Percentiles rank a stretch among this genome's conserved stretches.
Conservation (phyloP, 495 filamentous ascomycete genomes). For the Aspergillus ostianus region DNA sequence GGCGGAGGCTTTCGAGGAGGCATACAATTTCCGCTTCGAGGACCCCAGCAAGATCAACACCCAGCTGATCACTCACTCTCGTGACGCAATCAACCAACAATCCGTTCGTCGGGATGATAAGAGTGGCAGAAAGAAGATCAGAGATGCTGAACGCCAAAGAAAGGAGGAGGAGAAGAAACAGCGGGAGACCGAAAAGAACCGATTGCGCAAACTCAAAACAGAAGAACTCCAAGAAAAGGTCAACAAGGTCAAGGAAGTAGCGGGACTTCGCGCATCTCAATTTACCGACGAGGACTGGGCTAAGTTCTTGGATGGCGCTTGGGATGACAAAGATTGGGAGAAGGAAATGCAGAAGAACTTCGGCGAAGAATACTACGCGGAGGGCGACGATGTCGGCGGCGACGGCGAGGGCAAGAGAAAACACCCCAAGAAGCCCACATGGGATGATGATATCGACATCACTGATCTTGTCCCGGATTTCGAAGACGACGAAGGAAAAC, state of each 20-base stretch:
- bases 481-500: conserved; percentile 55
- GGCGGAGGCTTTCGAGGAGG: conserved; percentile 84
- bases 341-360: conserved; percentile 83
- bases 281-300: conserved; percentile 74
- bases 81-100: conserved; percentile 74
- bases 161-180: conserved; percentile 76
- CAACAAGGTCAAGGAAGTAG: conserved; percentile 78
- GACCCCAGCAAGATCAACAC: conserved; percentile 83
- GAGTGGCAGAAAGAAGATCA: conserved; percentile 68
- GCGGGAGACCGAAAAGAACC: conserved; percentile 75
- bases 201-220: conserved; percentile 80
- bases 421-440: conserved; percentile 84
- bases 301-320: conserved; percentile 77
- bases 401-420: conserved; percentile 50
- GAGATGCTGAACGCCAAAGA: conserved; percentile 72
- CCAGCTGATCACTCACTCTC: conserved; percentile 77
- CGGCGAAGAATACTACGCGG: conserved; percentile 81
- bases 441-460: conserved; percentile 97
- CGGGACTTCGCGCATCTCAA: conserved; percentile 66
- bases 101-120: conserved; percentile 82
- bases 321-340: conserved; percentile 85
- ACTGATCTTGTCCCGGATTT: conserved; percentile 88
- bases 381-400: conserved; percentile 31
- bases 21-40: conserved; percentile 97
- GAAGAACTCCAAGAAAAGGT: conserved; percentile 85